Percentiles rank a stretch among this genome's conserved stretches.
Evolutionary conservation across 2,329 filamentous ascomycete genomes (phyloP).

Genomic region (Trichoderma simmonsii): DNA sequence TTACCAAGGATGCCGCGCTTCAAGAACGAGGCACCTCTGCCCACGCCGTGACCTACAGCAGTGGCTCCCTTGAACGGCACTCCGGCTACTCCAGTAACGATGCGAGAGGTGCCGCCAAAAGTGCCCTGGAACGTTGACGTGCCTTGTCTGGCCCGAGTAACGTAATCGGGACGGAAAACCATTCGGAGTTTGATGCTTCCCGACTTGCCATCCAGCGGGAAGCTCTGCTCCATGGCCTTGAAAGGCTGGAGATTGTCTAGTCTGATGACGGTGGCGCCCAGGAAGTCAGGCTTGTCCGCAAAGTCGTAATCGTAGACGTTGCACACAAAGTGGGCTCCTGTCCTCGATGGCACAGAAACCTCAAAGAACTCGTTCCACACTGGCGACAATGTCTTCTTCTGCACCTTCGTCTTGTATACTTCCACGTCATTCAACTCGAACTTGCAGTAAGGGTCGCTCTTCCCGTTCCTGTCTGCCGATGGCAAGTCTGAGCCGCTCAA

Average conservation of each 20-base stretch:
- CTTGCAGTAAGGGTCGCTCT: conserved; percentile 94
- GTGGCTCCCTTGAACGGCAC: conserved; percentile 92
- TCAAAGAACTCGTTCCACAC: conserved; percentile 98
- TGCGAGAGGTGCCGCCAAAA: conserved; percentile 79
- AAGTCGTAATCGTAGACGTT: conserved; percentile 96
- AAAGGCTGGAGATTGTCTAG: conserved; percentile 83
- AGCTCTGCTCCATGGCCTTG: conserved; percentile 68
- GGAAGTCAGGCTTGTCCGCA: conserved; percentile 85
- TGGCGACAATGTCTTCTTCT: conserved; percentile 95
- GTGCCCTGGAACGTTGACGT: conserved; percentile 91
- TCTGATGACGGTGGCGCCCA: conserved; percentile 75
- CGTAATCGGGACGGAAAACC: conserved; percentile 89
- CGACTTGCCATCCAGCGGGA: conserved; percentile 83
- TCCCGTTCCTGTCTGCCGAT: conserved; percentile 91
- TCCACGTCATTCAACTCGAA: conserved; percentile 88
- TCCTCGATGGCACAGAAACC: conserved; percentile 75
- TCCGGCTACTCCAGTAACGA: conserved; percentile 76
- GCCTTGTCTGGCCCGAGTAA: conserved; percentile 80
- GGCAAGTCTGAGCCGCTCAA: conserved; percentile 85
- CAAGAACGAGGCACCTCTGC: conserved; percentile 87
- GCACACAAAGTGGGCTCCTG: conserved; percentile 76
- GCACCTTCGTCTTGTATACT: conserved; percentile 89
- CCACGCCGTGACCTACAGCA: conserved; percentile 74
- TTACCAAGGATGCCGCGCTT: conserved; percentile 76
- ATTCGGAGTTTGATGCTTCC: conserved; percentile 78